Conservation (phyloP, 2,329 filamentous ascomycete species). For the Colletotrichum salicis region DNA sequence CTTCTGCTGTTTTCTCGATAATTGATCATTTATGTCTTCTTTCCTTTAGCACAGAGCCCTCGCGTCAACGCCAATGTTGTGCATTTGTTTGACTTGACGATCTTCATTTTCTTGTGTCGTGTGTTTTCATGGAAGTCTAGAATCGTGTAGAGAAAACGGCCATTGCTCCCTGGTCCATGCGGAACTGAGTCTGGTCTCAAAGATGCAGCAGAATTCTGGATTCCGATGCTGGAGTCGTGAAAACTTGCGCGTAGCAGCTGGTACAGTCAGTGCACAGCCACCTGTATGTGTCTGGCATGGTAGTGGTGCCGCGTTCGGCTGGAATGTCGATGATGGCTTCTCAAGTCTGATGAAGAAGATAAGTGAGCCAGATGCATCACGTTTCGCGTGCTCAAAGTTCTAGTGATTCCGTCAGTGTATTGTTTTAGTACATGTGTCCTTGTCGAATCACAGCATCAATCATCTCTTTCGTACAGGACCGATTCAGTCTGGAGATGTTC, state of each 20-base stretch:
- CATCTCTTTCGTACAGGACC: neutral
- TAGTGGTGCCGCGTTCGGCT: too few relatives aligned
- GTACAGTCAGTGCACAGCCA: neutral
- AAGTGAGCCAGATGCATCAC: too few relatives aligned
- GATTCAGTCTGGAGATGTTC: neutral
- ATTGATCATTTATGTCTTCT: neutral
- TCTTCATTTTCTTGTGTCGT: neutral
- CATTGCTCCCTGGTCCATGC: neutral
- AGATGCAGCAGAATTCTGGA: neutral
- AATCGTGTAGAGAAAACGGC: too few relatives aligned
- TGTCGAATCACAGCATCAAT: neutral
- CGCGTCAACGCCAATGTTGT: neutral
- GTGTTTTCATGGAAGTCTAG: too few relatives aligned
- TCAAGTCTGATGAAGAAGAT: too few relatives aligned
- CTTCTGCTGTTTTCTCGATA: neutral
- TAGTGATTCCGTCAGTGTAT: too few relatives aligned
- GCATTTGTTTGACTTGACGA: neutral
- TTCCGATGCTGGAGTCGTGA: neutral
- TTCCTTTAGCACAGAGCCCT: neutral
- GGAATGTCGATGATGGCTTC: too few relatives aligned
- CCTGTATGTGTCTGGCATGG: too few relatives aligned
- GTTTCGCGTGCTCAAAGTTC: too few relatives aligned
- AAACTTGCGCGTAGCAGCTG: neutral
- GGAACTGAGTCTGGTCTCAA: neutral
- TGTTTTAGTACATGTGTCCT: neutral